These are phyloP conservation scores for Beauveria asiatica DNA, from an alignment of 2,329 filamentous ascomycete species.

Conservation along the genomic window DNA sequence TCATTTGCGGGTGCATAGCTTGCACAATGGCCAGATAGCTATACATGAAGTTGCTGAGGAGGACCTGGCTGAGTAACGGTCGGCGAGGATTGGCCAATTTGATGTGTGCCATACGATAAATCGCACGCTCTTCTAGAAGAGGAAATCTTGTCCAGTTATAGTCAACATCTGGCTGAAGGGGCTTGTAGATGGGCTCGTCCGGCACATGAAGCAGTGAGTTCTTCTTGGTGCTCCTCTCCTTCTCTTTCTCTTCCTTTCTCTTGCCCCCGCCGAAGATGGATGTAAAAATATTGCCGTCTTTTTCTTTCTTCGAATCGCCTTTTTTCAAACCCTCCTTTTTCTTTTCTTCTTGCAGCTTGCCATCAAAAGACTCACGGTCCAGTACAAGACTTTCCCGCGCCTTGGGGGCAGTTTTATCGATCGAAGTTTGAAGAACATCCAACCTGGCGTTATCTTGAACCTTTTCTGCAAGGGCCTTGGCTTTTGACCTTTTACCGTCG, in stretches of 20 bases:
- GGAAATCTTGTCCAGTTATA: conserved; percentile 96
- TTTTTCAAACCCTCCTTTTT: conserved; percentile 74
- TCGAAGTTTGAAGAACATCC: conserved; percentile 80
- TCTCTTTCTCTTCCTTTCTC: conserved; percentile 76
- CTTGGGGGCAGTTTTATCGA: conserved; percentile 57
- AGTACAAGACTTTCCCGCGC: conserved; percentile 77
- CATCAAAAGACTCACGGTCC: conserved; percentile 66
- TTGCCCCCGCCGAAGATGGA: conserved; percentile 87
- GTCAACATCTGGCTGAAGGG: conserved; percentile 78
- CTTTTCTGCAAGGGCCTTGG: conserved; percentile 47
- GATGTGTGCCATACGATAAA: conserved; percentile 97
- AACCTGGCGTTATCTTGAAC: conserved; percentile 71
- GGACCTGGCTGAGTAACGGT: conserved; percentile 84
- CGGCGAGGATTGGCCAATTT: conserved; percentile 96
- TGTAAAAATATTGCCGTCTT: conserved; percentile 86
- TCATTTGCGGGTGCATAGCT: conserved; percentile 95
- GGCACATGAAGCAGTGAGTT: conserved; percentile 65
- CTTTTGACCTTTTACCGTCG: conserved; percentile 59
- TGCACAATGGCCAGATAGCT: conserved; percentile 97
- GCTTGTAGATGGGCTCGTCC: conserved; percentile 65
- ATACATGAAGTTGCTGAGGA: conserved; percentile 99
- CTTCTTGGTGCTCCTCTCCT: conserved; percentile 67
- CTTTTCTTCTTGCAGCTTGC: conserved; percentile 68
- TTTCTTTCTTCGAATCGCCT: conserved; percentile 77
- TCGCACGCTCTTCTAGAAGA: conserved; percentile 89